A percentile compares a stretch with the other conserved stretches of the same genome.
Evolutionary conservation across 1,139 yeast species (phyloP).

Genomic region (Yamadazyma trypodendri): DNA sequence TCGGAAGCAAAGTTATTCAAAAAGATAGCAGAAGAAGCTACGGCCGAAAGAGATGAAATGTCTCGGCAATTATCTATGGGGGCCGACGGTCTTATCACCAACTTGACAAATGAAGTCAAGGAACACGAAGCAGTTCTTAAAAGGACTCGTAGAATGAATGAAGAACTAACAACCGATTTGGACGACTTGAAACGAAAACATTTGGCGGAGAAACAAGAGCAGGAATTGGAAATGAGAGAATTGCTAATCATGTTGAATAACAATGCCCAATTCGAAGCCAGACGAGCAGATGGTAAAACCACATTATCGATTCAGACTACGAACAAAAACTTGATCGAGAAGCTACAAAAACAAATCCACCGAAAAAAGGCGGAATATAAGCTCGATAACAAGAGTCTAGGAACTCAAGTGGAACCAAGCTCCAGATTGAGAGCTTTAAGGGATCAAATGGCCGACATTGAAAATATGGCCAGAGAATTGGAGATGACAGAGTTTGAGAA

Average conservation of each 20-base stretch:
- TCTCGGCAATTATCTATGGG: conserved; percentile 74
- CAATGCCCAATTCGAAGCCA: conserved; percentile 32
- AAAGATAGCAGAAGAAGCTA: conserved; percentile 72
- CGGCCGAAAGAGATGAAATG: conserved; percentile 82
- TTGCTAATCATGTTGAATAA: conserved; percentile 65
- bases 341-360: conserved; percentile 59
- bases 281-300: conserved; percentile 35
- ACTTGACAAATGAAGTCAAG: conserved; percentile 62
- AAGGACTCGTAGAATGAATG: conserved; percentile 67
- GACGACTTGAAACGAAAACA: conserved; percentile 71
- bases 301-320: conserved; percentile 37
- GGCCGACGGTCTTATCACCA: conserved; percentile 79
- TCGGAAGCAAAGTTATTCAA: conserved; percentile 67
- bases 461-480: conserved; percentile 78
- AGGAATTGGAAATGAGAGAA: conserved; percentile 86
- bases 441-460: conserved; percentile 83
- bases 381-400: conserved; percentile 54
- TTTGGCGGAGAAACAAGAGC: conserved; percentile 76
- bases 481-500: conserved; percentile 79
- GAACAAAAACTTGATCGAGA: conserved; percentile 46
- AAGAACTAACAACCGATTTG: conserved; percentile 62
- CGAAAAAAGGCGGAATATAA: conserved; percentile 62
- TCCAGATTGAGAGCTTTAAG: conserved; percentile 72
- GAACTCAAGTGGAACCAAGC: conserved; percentile 70
- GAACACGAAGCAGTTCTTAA: conserved; percentile 71